A percentile compares a stretch with the other conserved stretches of the same genome.
Conservation (phyloP, 345 rosid species). For the Pistacia integerrima region DNA sequence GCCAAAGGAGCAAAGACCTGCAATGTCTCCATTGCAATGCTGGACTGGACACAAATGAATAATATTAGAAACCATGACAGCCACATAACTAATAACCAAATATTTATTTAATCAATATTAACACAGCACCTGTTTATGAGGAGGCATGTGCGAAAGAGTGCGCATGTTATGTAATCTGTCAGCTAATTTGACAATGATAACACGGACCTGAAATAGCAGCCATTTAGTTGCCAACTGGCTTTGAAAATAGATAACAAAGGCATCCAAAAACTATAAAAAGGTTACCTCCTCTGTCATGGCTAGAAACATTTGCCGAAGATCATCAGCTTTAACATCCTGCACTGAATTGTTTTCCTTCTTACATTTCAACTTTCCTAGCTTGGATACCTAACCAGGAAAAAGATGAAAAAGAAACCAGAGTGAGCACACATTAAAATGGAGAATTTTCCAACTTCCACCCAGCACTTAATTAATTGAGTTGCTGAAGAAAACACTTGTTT, state of each 20-base stretch:
- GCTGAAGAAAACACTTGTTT: constrained; percentile 12
- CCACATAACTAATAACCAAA: constrained; percentile 15
- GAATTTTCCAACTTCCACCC: constrained; percentile 5
- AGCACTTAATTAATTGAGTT: neutral
- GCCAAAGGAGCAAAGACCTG: constrained; percentile 99
- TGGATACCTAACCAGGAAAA: constrained; percentile 67
- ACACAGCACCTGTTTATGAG: constrained; percentile 82
- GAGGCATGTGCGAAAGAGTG: constrained; percentile 92
- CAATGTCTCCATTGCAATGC: constrained; percentile 95
- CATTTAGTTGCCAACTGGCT: constrained; percentile 23
- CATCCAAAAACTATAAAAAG: constrained; percentile 7
- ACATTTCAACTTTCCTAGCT: constrained; percentile 90
- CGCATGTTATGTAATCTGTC: constrained; percentile 99
- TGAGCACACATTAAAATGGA: constrained; percentile 12
- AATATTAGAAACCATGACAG: constrained; percentile 27
- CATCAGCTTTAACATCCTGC: constrained; percentile 99
- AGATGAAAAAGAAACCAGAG: constrained; percentile 4
- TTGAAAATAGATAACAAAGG: constrained; percentile 15
- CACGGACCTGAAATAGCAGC: constrained; percentile 74
- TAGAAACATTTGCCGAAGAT: constrained; percentile 95
- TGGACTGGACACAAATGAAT: constrained; percentile 60
- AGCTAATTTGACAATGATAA: constrained; percentile 96
- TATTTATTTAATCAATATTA: constrained; percentile 10
- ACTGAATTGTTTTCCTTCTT: constrained; percentile 67
- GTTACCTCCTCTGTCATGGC: constrained; percentile 97